Base-by-base conservation (phyloP, 1,284 basidiomycete species). In the Irpex rosettiformis region DNA sequence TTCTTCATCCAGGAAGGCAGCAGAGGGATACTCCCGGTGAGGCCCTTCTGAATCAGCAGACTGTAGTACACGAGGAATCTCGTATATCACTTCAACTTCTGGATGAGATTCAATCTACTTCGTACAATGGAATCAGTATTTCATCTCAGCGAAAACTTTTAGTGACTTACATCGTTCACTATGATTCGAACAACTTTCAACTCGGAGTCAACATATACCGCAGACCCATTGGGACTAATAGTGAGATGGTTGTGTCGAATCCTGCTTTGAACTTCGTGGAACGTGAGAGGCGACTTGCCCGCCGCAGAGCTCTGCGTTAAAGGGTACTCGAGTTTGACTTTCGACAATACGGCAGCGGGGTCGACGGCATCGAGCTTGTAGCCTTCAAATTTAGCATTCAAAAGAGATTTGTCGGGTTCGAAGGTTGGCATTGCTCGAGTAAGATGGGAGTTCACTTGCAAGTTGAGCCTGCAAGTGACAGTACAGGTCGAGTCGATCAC, bases 221-320 rank as follows among this genome's bases (percentile, higher is more conserved):
- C 82, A 63, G 79, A 77, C 13, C 73, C 72, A 5, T 76, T 75
- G 24, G 77, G 74, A 5, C 68, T 65, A 8, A 85, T 73, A 8
- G 78, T 72, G 2, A 96, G 79, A 69, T 96, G 94, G 66, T 96
- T 94, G 74, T 94, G 91, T 29, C 85, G 81, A 51, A 96, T 93
- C 45, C 94, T 79, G 62, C 86, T 88, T 67, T 91, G 85, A 37
- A 94, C 87, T 68, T 96, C 93, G 59, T 89, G 79, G 66, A 91
- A 91, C 1, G 87, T 85, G 11, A 93, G 76, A 7, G 83, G 82
- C 0, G 78, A 73, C 59, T 76, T 77, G 10, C 81, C 80, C 5
- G 89, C 84, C 11, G 81, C 73, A 18, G 85, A 83, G 21, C 82
- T 76, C 71, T 91, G 89, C 7, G 84, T 81, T 1, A 77, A 76